These are phyloP conservation scores for Meripilus lineatus DNA, from an alignment of 1,284 basidiomycete species.

Conservation along the genomic window DNA sequence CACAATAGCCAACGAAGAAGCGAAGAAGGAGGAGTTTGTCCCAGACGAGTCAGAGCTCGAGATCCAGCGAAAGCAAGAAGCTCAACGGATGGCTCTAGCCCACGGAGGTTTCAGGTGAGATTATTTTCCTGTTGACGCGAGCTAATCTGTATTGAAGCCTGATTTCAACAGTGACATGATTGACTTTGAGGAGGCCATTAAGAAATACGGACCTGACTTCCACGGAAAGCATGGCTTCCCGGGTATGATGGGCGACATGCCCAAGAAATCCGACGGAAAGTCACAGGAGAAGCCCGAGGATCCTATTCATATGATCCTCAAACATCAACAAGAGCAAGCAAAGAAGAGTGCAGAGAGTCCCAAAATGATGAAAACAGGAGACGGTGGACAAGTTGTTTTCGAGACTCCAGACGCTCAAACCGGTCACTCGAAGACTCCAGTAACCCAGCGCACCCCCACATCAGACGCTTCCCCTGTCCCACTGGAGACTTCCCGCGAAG, in stretches of 20 bases:
- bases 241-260: constrained; percentile 37
- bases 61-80: constrained; percentile 46
- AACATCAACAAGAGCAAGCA: constrained; percentile 24
- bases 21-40: constrained; percentile 32
- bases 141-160: background rate
- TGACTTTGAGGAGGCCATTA: constrained; percentile 48
- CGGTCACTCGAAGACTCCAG: constrained; percentile 21
- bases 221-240: constrained; percentile 40
- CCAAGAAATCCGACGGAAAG: constrained; percentile 15
- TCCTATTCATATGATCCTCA: constrained; percentile 24
- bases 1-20: constrained; percentile 33
- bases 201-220: constrained; percentile 39
- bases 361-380: constrained; percentile 28
- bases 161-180: constrained; percentile 31
- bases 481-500: constrained; percentile 4
- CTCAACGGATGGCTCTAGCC: constrained; percentile 45
- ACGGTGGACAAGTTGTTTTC: constrained; percentile 23
- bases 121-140: background rate
- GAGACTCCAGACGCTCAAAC: constrained; percentile 16
- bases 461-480: constrained; percentile 5
- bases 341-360: constrained; percentile 20
- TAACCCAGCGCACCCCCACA: constrained; percentile 14
- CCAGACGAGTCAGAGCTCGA: constrained; percentile 40
- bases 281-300: constrained; percentile 21
- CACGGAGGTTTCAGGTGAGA: constrained; percentile 39